Evolutionary conservation across 1,284 basidiomycete species (phyloP), one percentile per base, ranked within the genome.

Genomic region (Trichosporon sp.): DNA sequence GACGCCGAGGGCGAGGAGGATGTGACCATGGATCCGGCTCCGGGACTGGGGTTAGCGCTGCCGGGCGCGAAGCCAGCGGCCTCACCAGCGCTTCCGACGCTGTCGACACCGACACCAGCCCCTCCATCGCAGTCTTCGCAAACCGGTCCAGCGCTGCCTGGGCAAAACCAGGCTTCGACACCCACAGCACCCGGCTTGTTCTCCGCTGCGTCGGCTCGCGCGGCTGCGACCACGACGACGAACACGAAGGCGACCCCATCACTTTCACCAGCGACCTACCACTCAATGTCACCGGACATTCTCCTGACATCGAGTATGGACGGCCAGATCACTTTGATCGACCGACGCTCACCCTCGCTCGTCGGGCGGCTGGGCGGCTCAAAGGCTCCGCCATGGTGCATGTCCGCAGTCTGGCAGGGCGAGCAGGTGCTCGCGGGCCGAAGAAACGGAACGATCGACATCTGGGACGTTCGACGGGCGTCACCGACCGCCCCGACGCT

Each of bases 261-360:
- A 10, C 85, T 96, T 38, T 89, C 91, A 74, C 84, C 88, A 0
- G 79, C 86, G 11, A 86, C 85, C 6, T 93, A 90, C 77, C 81
- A 87, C 26, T 84, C 87, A 16, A 93, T 91, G 83, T 96, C 93
- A 31, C 86, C 90, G 3, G 93, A 98, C 80, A 84, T 97, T 48
- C 83, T 99, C 56, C 88, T 99, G 88, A 95, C 94, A 2, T 91
- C 92, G 32, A 91, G 91, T 7, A 91, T 98, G 74, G 95, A 98
- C 76, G 96, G 97, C 0, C 93, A 97, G 80, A 89, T 97, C 19
- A 89, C 96, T 46, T 82, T 99, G 6, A 96, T 95, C 91, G 96
- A 99, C 80, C 88, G 90, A 75, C 87, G 71, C 6, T 84, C 82
- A 38, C 69, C 72, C 19, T 75, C 74, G 8, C 91, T 92, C 4